Evolutionary conservation across 2,329 filamentous ascomycete genomes (phyloP).

Genomic region (Cladophialophora immunda): DNA sequence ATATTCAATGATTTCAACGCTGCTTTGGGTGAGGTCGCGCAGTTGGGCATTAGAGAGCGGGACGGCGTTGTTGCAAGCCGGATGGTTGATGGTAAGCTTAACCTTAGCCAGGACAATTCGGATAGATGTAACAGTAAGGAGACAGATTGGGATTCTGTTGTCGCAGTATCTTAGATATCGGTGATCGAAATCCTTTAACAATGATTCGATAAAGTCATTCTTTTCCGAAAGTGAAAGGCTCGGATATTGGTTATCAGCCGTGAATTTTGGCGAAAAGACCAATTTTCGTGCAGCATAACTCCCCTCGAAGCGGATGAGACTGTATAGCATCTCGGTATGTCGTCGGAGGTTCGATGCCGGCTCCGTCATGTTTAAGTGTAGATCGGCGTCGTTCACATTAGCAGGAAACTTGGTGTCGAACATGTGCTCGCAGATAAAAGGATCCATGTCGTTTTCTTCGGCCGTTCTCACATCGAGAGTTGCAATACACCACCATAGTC

Average conservation of each 20-base stretch:
- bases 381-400: conserved; percentile 59
- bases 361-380: conserved; percentile 45
- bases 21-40: conserved; percentile 19
- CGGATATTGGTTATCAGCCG: conserved; percentile 35
- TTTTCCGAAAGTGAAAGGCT: conserved; percentile 33
- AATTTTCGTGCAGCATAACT: conserved; percentile 39
- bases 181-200: conserved; percentile 62
- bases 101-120: conserved; percentile 32
- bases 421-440: conserved; percentile 63
- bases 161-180: conserved; percentile 63
- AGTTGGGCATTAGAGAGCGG: conserved; percentile 13
- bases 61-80: conserved; percentile 6
- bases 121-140: conserved; percentile 30
- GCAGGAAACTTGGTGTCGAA: conserved; percentile 65
- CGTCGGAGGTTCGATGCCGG: not conserved
- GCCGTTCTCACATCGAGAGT: conserved; percentile 67
- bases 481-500: conserved; percentile 47
- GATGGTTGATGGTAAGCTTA: conserved; percentile 28
- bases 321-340: conserved; percentile 42
- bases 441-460: conserved; percentile 70
- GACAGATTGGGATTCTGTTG: conserved; percentile 31
- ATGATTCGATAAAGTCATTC: conserved; percentile 35
- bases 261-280: conserved; percentile 40
- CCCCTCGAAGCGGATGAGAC: conserved; percentile 37
- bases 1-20: conserved; percentile 37